Base-by-base conservation (phyloP, 2,329 filamentous ascomycete species). In the Neonectria ditissima region DNA sequence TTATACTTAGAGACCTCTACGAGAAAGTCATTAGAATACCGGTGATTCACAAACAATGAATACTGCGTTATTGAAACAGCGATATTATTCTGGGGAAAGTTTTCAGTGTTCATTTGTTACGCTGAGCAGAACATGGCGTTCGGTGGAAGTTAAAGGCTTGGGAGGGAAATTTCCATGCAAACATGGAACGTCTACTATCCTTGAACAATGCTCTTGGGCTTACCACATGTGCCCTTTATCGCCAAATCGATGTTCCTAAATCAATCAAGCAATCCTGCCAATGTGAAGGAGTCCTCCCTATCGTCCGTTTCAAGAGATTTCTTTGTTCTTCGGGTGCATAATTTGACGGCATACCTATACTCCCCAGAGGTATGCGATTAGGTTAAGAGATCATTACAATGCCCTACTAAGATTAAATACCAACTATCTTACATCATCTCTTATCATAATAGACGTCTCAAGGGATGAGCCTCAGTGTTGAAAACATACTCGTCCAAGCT, bases 401-500 rank as follows among this genome's bases (percentile, higher is more conserved):
- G n/a, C n/a, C 6, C 26, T 8, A 7, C 47, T 26, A 11, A 6
- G n/a, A 50, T 13, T 32, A 50, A 20, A 50, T 3, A 30, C n/a
- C 8, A 30, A 9, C 7, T 16, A 32, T 32, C 26, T 30, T 20
- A 8, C 16, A n/a, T 22, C 11, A 8, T 11, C 28, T 22, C 28
- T 16, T 9, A 13, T 39, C 48, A 62, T 20, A 69, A 56, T 10
- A 64, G 13, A 26, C 71, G 61, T 24, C 63, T 65, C 8, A 74
- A 32, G 5, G 71, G 71, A 28, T 73, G 71, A 1, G 71, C 71
- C 44, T 73, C 71, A 1, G 71, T 73, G 28, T 73, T 74, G 14
- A 74, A 74, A 10, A 73, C 71, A 53, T 68, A 73, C 47, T 73
- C 64, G 22, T 73, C 71, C 43, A 73, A 48, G 32, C 65, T 73